Conservation (phyloP, 371 early-diverging fungal genomes). For the Mortierella sp. region DNA sequence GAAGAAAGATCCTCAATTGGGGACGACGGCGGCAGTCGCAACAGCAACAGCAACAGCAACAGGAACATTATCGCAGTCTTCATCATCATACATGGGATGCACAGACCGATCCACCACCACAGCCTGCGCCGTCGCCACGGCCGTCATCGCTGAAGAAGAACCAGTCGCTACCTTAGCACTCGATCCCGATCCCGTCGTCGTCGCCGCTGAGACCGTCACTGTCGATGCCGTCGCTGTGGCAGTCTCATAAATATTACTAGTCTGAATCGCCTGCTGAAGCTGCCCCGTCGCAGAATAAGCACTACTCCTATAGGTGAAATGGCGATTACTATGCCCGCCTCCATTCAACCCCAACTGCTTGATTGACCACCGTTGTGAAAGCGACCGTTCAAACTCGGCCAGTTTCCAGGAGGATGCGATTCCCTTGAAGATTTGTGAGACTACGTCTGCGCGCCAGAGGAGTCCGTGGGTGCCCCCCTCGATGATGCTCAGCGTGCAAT, state of each 20-base stretch:
- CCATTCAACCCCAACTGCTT: constrained; percentile 50
- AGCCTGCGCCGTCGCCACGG: neutral
- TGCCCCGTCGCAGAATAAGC: constrained; percentile 27
- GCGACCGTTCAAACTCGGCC: constrained; percentile 55
- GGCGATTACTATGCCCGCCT: constrained; percentile 26
- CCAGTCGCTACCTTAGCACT: neutral
- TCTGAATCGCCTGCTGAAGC: constrained; percentile 53
- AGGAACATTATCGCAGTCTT: neutral
- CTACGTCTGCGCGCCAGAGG: constrained; percentile 59
- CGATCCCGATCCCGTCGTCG: neutral
- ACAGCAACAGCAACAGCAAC: neutral
- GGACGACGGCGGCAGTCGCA: neutral
- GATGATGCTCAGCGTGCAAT: constrained; percentile 57
- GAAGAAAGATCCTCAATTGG: neutral
- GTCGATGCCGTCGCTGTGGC: neutral
- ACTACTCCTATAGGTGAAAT: constrained; percentile 36
- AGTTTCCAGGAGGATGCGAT: constrained; percentile 58
- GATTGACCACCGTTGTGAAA: constrained; percentile 57
- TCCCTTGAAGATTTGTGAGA: constrained; percentile 57
- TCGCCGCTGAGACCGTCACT: neutral
- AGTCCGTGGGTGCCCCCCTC: constrained; percentile 59
- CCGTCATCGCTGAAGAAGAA: too few relatives aligned
- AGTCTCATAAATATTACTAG: constrained; percentile 52
- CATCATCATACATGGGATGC: neutral
- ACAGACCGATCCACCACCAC: neutral